A percentile compares a stretch with the other conserved stretches of the same genome.
Evolutionary conservation across 2,329 filamentous ascomycete genomes (phyloP).

Genomic region (Thielaviopsis cerberus): DNA sequence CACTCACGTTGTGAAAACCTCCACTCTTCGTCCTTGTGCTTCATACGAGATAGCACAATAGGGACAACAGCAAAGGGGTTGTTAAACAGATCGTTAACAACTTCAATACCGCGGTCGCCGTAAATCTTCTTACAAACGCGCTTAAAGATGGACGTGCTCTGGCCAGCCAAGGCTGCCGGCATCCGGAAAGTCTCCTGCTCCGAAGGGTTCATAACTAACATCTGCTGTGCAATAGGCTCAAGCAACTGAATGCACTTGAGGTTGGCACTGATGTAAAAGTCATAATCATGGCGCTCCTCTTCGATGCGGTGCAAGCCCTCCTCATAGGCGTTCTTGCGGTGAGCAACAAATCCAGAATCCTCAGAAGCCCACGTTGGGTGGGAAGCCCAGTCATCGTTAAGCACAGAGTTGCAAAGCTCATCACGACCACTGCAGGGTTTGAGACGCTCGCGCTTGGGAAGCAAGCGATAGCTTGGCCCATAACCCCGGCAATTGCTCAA

Average conservation of each 20-base stretch:
- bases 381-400: constrained; percentile 97
- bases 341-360: constrained; percentile 91
- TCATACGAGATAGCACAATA: constrained; percentile 70
- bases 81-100: constrained; percentile 71
- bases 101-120: constrained; percentile 66
- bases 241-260: constrained; percentile 88
- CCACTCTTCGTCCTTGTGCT: constrained; percentile 96
- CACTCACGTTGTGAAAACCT: constrained; percentile 91
- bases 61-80: constrained; percentile 76
- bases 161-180: constrained; percentile 67
- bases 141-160: constrained; percentile 92
- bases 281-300: constrained; percentile 95
- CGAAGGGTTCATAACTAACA: constrained; percentile 56
- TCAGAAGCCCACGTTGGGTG: constrained; percentile 98
- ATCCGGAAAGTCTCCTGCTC: constrained; percentile 63
- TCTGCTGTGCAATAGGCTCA: constrained; percentile 81
- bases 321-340: constrained; percentile 89
- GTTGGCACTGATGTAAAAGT: constrained; percentile 94
- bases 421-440: constrained; percentile 88
- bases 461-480: constrained; percentile 80
- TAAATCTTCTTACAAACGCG: constrained; percentile 97
- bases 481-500: constrained; percentile 90
- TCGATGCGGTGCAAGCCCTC: constrained; percentile 91
- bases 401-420: constrained; percentile 76
- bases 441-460: constrained; percentile 77